phyloP scores from a whole-genome alignment of 805 yeast genomes.

The Wickerhamiella occidentalis region DNA sequence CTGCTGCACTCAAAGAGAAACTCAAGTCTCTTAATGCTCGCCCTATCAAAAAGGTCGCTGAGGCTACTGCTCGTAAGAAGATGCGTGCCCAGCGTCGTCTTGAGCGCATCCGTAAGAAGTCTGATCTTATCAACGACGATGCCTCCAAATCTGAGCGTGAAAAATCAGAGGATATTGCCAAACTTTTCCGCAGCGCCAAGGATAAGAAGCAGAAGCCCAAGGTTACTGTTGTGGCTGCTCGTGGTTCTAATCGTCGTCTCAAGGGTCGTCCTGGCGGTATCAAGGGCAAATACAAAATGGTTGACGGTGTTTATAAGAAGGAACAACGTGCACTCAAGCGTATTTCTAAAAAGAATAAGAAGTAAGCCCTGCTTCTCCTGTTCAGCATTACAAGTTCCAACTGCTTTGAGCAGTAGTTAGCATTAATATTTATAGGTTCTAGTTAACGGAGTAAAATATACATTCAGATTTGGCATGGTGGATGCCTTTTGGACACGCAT shows the following conservation, averaged over 20 bases:
- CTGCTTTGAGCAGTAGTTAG: not conserved
- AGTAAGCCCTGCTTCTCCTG: constrained; percentile 21
- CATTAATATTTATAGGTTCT: not conserved
- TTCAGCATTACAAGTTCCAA: not conserved
- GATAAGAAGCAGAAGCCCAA: constrained; percentile 53
- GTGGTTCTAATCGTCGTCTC: constrained; percentile 71
- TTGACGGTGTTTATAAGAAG: constrained; percentile 94
- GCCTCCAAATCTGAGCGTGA: constrained; percentile 79
- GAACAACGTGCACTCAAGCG: constrained; percentile 89
- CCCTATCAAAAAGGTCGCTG: constrained; percentile 97
- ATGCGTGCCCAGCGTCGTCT: constrained; percentile 78
- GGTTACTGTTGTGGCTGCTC: constrained; percentile 80
- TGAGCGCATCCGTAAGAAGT: constrained; percentile 83
- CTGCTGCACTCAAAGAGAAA: constrained; percentile 62
- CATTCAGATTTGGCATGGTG: not conserved
- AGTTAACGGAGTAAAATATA: not conserved
- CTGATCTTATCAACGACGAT: constrained; percentile 83
- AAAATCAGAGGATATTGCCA: constrained; percentile 84
- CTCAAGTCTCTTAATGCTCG: constrained; percentile 80
- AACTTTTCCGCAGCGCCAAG: constrained; percentile 70
- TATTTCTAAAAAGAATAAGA: constrained; percentile 75
- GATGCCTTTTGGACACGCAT: no score
- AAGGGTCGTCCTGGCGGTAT: constrained; percentile 95
- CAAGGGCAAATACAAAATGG: constrained; percentile 97
- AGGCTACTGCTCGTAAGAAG: constrained; percentile 93